Percentiles rank a stretch among this genome's conserved stretches.
phyloP scores from a whole-genome alignment of 805 yeast species.

The Trichomonascus vanleenenianus region DNA sequence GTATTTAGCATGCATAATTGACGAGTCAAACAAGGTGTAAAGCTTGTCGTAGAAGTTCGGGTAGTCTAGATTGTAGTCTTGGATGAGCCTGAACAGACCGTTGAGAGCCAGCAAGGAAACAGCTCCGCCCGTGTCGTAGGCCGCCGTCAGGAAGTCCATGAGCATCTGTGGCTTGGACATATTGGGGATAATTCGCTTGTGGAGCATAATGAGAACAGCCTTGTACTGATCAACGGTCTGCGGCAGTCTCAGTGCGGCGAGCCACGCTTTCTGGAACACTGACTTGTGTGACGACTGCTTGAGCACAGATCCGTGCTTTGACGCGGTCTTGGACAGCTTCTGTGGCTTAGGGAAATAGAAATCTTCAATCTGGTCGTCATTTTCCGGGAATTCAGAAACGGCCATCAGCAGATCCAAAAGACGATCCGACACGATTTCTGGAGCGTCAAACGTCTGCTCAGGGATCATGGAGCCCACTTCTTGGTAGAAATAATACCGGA shows the following conservation, averaged over 20 bases:
- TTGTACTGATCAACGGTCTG: slow-evolving; percentile 53
- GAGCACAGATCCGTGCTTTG: slow-evolving; percentile 32
- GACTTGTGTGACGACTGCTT: slow-evolving; percentile 44
- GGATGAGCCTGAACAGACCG: slow-evolving; percentile 82
- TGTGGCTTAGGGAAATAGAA: slow-evolving; percentile 17
- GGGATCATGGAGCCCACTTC: slow-evolving; percentile 34
- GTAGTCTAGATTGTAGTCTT: slow-evolving; percentile 74
- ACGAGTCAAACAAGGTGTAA: slow-evolving; percentile 70
- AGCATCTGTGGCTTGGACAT: slow-evolving; percentile 70
- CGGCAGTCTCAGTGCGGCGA: slow-evolving; percentile 42
- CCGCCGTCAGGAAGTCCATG: slow-evolving; percentile 91
- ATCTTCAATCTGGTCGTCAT: slow-evolving; percentile 16
- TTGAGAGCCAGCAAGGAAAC: slow-evolving; percentile 75
- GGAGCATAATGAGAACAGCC: slow-evolving; percentile 58
- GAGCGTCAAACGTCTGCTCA: neutral
- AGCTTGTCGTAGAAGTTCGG: slow-evolving; percentile 83
- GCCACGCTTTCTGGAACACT: slow-evolving; percentile 65
- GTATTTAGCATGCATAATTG: slow-evolving; percentile 67
- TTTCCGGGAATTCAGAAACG: slow-evolving; percentile 17
- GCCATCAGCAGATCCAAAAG: slow-evolving; percentile 16
- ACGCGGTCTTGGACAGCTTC: slow-evolving; percentile 15
- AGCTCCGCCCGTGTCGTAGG: slow-evolving; percentile 57
- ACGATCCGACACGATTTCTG: slow-evolving; percentile 12
- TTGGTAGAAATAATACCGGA: slow-evolving; percentile 65
- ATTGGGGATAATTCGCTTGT: slow-evolving; percentile 76